Evolutionary conservation across 805 yeast species (phyloP).

Genomic region (Isabelozyma heimii): DNA sequence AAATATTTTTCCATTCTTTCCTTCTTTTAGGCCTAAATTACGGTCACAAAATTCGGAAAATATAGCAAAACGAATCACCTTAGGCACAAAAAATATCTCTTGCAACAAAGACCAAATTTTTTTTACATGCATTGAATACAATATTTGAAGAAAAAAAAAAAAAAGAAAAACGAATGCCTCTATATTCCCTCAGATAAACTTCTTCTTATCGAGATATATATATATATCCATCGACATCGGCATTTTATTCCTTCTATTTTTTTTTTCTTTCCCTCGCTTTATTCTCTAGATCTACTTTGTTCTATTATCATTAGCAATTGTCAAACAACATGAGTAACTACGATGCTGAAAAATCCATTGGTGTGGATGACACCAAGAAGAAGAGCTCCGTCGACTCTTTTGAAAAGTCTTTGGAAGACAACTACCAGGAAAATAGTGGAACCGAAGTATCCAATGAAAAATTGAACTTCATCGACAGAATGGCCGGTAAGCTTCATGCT

Average conservation of each 20-base stretch:
- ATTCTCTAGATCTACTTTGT: neutral
- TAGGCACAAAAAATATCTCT: neutral
- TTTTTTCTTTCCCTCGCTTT: neutral
- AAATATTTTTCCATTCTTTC: neutral
- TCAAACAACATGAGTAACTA: neutral
- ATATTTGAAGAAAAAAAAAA: too few species aligned
- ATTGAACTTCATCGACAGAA: slow-evolving; percentile 25
- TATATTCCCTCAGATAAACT: neutral
- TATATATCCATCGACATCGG: neutral
- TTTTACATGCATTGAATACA: neutral
- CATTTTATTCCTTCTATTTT: neutral
- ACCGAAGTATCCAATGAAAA: slow-evolving; percentile 21
- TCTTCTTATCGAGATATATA: neutral
- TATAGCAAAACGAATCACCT: neutral
- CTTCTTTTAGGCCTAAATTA: neutral
- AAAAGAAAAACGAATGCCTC: neutral
- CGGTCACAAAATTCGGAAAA: neutral
- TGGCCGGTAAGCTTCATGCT: slow-evolving; percentile 36
- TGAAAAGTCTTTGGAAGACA: slow-evolving; percentile 21
- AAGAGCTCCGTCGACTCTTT: slow-evolving; percentile 21
- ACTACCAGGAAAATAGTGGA: slow-evolving; percentile 9
- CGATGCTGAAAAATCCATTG: slow-evolving; percentile 2
- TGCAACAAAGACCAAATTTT: neutral
- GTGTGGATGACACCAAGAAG: slow-evolving; percentile 8
- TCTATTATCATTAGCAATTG: neutral